Evolutionary conservation across 2,329 filamentous ascomycete genomes (phyloP).

Genomic region (Arthrobotrys musiformis): DNA sequence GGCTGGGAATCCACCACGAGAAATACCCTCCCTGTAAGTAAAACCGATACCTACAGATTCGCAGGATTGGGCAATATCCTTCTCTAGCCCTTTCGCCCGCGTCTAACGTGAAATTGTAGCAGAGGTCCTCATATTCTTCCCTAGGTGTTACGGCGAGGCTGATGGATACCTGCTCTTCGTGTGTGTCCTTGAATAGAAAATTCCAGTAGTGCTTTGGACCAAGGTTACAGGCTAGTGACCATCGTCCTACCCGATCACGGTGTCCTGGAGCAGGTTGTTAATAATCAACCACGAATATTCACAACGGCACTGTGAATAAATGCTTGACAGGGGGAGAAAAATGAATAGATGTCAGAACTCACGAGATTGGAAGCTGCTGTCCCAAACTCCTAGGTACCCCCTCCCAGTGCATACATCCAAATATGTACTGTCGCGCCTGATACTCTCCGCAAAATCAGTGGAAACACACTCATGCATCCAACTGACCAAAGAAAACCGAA

Average conservation of each 20-base stretch:
- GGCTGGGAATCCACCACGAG: slow-evolving; percentile 8
- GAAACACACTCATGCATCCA: no score
- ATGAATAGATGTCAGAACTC: no score
- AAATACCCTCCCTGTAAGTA: not conserved
- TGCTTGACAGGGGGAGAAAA: no score
- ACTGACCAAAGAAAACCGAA: not conserved
- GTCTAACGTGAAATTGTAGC: not conserved
- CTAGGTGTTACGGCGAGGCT: not conserved
- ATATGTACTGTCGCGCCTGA: no score
- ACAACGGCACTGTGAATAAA: no score
- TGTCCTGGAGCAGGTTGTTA: no score
- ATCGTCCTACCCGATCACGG: no score
- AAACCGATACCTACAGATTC: not conserved
- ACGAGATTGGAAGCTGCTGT: no score
- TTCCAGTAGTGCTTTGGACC: slow-evolving; percentile 10
- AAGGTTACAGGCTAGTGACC: not conserved
- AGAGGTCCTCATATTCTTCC: not conserved
- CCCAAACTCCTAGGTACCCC: no score
- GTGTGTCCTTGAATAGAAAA: slow-evolving; percentile 3
- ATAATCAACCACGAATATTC: no score
- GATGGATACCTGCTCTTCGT: not conserved
- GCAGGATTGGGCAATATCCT: not conserved
- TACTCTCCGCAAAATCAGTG: no score
- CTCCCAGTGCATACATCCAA: no score
- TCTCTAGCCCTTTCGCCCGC: not conserved